Base-by-base conservation (phyloP, 2,329 filamentous ascomycete genomes). In the Chaetomiaceae sp. region DNA sequence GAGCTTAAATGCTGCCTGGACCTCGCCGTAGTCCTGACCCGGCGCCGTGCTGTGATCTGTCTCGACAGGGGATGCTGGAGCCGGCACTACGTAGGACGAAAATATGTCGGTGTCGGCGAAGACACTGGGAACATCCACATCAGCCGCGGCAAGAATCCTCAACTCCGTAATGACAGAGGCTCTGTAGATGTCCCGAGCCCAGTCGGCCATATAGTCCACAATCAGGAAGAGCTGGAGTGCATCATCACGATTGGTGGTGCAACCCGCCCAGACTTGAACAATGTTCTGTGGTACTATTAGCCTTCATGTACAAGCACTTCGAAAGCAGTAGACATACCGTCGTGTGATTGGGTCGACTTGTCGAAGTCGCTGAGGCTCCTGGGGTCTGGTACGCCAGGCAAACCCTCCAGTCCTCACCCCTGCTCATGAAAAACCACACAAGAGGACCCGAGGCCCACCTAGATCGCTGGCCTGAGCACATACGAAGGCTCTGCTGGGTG, bases 61-160 rank as follows among this genome's bases (percentile, higher is more conserved):
- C n/a, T 17, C 35, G 7, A 13, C 10, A 33, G 9, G 7, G n/a
- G 4, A n/a, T 16, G 17, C 14, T 20, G 12, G 16, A 16, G 27
- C 13, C 2, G 13, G 37, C 20, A 40, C 37, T 20, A 40, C 20
- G 12, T 40, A 10, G 27, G 30, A 23, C 17, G 42, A 44, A 19
- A 44, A 44, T 23, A 44, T 35, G 31, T 44, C 42, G 7, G 42
- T 44, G 42, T 44, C 42, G 13, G 30, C 25, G 30, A 44, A 44
- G 8, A 35, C 27, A 3, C 30, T 44, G 42, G 30, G 14, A n/a
- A 44, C 17, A 3, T 25, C 30, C 4, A 31, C n/a, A 5, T 44
- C 30, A 19, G 42, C 16, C 30, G 37, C 37, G 2, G 37, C 19
- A 5, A 44, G 42, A 4, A 35, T 9, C 17, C 42, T 34, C 42